A percentile compares a stretch with the other conserved stretches of the same genome.
Evolutionary conservation across 345 rosid species (phyloP).

Genomic region (Nephelium lappaceum): DNA sequence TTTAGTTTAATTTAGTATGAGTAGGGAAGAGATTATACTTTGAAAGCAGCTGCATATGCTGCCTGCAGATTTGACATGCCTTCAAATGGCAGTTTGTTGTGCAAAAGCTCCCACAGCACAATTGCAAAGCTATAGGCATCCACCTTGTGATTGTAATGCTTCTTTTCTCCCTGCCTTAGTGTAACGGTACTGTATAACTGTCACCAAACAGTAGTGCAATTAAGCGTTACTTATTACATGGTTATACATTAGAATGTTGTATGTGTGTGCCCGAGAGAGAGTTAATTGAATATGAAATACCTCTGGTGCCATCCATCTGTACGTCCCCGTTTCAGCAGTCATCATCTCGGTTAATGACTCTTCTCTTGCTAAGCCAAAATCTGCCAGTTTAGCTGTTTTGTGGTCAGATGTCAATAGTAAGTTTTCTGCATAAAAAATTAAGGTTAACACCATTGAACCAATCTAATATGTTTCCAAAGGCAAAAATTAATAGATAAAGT

Average conservation of each 20-base stretch:
- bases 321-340: conserved; percentile 98
- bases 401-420: conserved; percentile 89
- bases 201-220: conserved; percentile 24
- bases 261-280: background rate
- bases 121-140: conserved; percentile 97
- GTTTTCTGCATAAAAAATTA: conserved; percentile 59
- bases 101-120: conserved; percentile 96
- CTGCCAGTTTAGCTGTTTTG: conserved; percentile 87
- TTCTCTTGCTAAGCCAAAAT: conserved; percentile 95
- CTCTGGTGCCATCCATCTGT: conserved; percentile 99
- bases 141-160: conserved; percentile 95
- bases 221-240: background rate
- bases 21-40: conserved; percentile 41
- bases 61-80: conserved; percentile 99
- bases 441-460: background rate
- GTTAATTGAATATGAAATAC: conserved; percentile 31
- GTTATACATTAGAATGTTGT: background rate
- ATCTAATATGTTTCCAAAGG: background rate
- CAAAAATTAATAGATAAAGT: background rate
- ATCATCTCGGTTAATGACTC: conserved; percentile 97
- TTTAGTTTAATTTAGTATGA: conserved; percentile 44
- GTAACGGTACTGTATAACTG: conserved; percentile 97
- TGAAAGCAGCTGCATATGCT: conserved; percentile 95
- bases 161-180: conserved; percentile 86
- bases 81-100: conserved; percentile 89